Percentiles rank a stretch among this genome's conserved stretches.
These are phyloP conservation scores for Aspergillus sp. DNA, from an alignment of 2,329 filamentous ascomycete genomes.

Conservation along the genomic window DNA sequence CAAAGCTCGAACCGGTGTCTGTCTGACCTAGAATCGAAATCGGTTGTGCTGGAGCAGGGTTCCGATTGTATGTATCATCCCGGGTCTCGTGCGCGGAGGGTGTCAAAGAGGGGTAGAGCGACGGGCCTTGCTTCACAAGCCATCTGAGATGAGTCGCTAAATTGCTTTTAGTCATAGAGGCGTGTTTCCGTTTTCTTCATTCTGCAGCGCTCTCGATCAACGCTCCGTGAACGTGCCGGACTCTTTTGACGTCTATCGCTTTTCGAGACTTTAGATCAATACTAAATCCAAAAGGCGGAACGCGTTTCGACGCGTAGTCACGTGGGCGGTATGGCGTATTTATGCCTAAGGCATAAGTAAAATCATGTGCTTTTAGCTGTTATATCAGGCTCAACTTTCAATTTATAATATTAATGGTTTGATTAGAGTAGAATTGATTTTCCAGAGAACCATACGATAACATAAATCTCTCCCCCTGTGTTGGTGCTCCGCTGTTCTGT, in stretches of 20 bases:
- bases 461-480: too few species aligned
- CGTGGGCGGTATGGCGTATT: constrained; percentile 9
- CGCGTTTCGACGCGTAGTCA: constrained; percentile 21
- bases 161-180: constrained; percentile 46
- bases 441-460: too few species aligned
- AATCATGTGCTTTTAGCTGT: too few species aligned
- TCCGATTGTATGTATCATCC: constrained; percentile 5
- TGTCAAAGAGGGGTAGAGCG: constrained; percentile 26
- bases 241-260: not conserved
- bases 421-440: too few species aligned
- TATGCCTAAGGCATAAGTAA: not conserved
- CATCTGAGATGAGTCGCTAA: constrained; percentile 40
- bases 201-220: constrained; percentile 8
- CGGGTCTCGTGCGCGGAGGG: constrained; percentile 20
- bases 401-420: too few species aligned
- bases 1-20: constrained; percentile 2
- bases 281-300: constrained; percentile 1
- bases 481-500: too few species aligned
- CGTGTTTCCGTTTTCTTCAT: constrained; percentile 22
- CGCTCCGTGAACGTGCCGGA: constrained; percentile 1
- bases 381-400: too few species aligned
- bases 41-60: constrained; percentile 1
- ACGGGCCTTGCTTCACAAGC: constrained; percentile 38
- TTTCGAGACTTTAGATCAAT: not conserved
- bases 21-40: constrained; percentile 2